phyloP scores from a whole-genome alignment of 164 flowering plant genomes.

The Euptelea pleiosperma region DNA sequence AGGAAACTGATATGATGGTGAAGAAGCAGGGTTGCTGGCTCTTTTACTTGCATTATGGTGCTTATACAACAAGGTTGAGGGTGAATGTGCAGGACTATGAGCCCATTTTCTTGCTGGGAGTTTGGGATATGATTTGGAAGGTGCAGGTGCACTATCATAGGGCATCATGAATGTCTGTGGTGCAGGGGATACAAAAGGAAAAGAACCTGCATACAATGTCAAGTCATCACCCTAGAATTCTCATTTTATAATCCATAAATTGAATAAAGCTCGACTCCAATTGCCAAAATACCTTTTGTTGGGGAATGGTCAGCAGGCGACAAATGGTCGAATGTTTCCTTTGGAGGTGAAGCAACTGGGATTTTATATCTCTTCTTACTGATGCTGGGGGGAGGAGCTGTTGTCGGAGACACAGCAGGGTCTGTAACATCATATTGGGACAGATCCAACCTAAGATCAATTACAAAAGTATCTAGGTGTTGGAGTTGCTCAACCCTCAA shows the following conservation, averaged over 20 bases:
- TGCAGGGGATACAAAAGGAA: constrained; percentile 32
- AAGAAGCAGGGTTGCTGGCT: constrained; percentile 28
- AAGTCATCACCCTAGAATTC: background rate
- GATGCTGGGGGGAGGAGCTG: constrained; percentile 27
- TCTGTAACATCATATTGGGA: constrained; percentile 22
- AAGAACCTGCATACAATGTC: constrained; percentile 18
- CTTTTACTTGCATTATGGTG: constrained; percentile 33
- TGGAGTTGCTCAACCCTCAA: background rate
- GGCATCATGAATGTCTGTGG: constrained; percentile 11
- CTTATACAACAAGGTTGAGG: constrained; percentile 28
- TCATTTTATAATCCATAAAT: background rate
- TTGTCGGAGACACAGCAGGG: constrained; percentile 26
- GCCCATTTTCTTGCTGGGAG: constrained; percentile 15
- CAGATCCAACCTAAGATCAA: constrained; percentile 2
- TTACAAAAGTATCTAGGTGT: constrained; percentile 1
- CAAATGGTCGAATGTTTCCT: constrained; percentile 11
- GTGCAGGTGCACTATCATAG: constrained; percentile 27
- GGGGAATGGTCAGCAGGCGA: constrained; percentile 28
- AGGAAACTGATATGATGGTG: constrained; percentile 31
- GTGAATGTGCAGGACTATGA: constrained; percentile 33
- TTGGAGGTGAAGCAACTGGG: constrained; percentile 39
- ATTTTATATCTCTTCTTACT: constrained; percentile 13
- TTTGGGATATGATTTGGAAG: constrained; percentile 22
- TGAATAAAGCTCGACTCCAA: background rate
- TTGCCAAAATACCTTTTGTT: constrained; percentile 21